Evolutionary conservation across 2,329 filamentous ascomycete species (phyloP).

Genomic region (Dryadomyces sulphureus): DNA sequence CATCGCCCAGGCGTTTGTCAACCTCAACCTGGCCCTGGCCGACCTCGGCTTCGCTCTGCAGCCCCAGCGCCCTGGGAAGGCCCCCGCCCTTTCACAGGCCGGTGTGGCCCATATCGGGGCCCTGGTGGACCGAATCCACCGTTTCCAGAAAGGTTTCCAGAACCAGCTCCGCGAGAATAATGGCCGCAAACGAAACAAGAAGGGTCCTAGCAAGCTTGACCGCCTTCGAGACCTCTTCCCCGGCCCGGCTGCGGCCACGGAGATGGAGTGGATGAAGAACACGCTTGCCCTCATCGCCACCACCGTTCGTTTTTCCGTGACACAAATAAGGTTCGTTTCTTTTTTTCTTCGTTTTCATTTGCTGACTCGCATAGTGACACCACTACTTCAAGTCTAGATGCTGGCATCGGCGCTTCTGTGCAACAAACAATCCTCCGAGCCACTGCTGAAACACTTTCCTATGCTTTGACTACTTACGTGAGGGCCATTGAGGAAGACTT

Average conservation of each 20-base stretch:
- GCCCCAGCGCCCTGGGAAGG: not conserved
- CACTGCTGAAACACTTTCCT: constrained; percentile 1
- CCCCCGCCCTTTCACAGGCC: not conserved
- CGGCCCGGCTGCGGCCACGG: constrained; percentile 3
- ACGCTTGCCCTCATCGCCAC: constrained; percentile 6
- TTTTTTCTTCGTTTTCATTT: not conserved
- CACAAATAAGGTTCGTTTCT: not conserved
- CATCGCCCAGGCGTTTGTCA: constrained; percentile 10
- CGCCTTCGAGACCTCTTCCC: constrained; percentile 9
- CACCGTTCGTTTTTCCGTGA: constrained; percentile 2
- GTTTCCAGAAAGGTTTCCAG: constrained; percentile 4
- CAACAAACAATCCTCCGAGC: not conserved
- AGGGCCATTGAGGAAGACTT: not conserved
- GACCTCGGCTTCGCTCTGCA: constrained; percentile 6
- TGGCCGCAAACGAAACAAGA: constrained; percentile 1
- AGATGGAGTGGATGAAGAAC: constrained; percentile 11
- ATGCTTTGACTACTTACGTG: not conserved
- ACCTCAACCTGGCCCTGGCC: constrained; percentile 9
- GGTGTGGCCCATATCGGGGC: not conserved
- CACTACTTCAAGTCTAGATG: not conserved
- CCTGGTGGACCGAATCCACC: constrained; percentile 7
- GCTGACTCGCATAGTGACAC: not conserved
- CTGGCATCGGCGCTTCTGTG: not conserved
- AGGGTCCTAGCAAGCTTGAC: constrained; percentile 3
- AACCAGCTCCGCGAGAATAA: not conserved